These are phyloP conservation scores for Trichosanthes truncata DNA, from an alignment of 306 rosid species.

Conservation along the genomic window DNA sequence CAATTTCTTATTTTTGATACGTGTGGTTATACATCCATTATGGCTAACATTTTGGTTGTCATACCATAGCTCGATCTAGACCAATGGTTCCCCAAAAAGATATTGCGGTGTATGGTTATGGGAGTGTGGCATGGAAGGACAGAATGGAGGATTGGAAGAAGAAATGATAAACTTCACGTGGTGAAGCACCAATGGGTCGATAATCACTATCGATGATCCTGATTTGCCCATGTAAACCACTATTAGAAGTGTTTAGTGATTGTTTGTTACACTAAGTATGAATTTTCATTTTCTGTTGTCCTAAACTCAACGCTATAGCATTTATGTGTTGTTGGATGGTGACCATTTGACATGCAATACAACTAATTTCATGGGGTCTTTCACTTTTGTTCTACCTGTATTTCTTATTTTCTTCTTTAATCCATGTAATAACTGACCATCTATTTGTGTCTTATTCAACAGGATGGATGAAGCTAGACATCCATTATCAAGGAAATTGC, in stretches of 20 bases:
- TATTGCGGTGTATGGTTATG: slow-evolving; percentile 85
- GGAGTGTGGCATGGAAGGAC: slow-evolving; percentile 92
- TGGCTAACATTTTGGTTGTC: slow-evolving; percentile 6
- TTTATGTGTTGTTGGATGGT: not conserved
- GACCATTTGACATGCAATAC: not conserved
- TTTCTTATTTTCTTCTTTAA: not conserved
- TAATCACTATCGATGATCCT: slow-evolving; percentile 53
- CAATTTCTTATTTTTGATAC: slow-evolving; percentile 15
- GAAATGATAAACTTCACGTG: slow-evolving; percentile 73
- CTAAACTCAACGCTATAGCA: not conserved
- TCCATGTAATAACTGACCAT: not conserved
- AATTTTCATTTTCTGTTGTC: not conserved
- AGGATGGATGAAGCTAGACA: slow-evolving; percentile 99
- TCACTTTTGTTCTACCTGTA: not conserved
- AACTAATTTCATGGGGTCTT: not conserved
- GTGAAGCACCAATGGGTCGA: slow-evolving; percentile 66
- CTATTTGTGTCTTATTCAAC: slow-evolving; percentile 15
- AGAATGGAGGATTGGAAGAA: slow-evolving; percentile 96
- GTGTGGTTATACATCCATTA: not conserved
- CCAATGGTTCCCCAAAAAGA: slow-evolving; percentile 94
- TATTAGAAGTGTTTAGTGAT: not conserved
- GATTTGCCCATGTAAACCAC: slow-evolving; percentile 71
- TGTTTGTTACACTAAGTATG: not conserved
- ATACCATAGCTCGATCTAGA: slow-evolving; percentile 67
- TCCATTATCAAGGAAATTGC: slow-evolving; percentile 79